Base-by-base conservation (phyloP, 1,284 basidiomycete genomes). In the Tilletia setariae region DNA sequence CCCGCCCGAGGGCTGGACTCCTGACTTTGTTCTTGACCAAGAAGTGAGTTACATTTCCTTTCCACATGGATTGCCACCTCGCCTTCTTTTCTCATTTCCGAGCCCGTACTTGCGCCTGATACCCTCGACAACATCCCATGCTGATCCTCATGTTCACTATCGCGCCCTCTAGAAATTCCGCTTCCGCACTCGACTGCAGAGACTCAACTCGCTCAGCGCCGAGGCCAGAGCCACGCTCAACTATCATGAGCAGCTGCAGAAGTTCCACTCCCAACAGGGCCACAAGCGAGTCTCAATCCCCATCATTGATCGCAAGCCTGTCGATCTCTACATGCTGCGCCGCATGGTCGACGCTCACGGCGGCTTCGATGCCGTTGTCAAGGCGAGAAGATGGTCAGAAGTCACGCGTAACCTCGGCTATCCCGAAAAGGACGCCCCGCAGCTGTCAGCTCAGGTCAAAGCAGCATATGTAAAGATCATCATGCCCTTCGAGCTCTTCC, bases 151-250 rank as follows among this genome's bases (percentile, higher is more conserved):
- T 15, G 3, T 63, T 23, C 66, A 21, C 35, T 40, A 2, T 23
- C 53, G 66, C 66, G 72, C 74, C 79, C 72, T 72, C 63, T 84
- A 95, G 91, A 86, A 86, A 69, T 94, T 94, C 84, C 90, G 91
- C 72, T 99, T 99, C 86, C 93, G 92, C 84, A 98, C 95, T 64
- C 89, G 96, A 64, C 85, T 98, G 63, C 94, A 98, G 85, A 89
- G 91, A 68, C 87, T 99, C 78, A 98, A 98, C 83, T 94, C 93
- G 73, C 93, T 99, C 76, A 95, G 97, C 84, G 96, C 96, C 16
- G 92, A 94, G 64, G 94, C 94, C 65, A 87, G 96, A 73, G 95
- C 95, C 53, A 95, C 96, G 83, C 86, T 97, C 82, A 98, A 97
- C 86, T 98, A 97, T 84, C 85, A 96, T 75, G 95, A 98, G 83